Evolutionary conservation across 2,329 filamentous ascomycete genomes (phyloP), one percentile per base, ranked within the genome.

Genomic region (Aspergillus clavatus): DNA sequence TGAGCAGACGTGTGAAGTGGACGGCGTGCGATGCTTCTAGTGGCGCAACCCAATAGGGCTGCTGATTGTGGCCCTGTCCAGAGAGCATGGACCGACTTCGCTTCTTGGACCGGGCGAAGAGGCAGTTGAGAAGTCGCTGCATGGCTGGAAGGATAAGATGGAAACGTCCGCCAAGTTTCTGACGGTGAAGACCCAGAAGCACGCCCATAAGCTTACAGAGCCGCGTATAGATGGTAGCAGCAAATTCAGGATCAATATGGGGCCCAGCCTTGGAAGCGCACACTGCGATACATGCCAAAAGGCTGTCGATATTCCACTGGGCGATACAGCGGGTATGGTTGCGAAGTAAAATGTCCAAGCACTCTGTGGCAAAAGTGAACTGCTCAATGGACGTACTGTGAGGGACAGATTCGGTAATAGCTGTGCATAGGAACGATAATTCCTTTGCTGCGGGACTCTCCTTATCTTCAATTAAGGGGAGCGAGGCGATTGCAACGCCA

Each of bases 141-240:
- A 84, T 70, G 10, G 77, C 66, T 0, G 73, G 71, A 5, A 82
- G 63, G 12, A 84, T 63, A 8, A 84, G 67, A 55, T 84, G 80
- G 63, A 78, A 78, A 19, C 81, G 78, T 6, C 80, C 80, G 27
- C 77, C 76, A 7, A 84, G 67, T 33, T 79, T 77, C 12, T 75
- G 68, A 18, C 80, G 75, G 54, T 83, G 76, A 10, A 81, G 70
- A n/a, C 75, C 68, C 6, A 84, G 63, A 6, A 83, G 61, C 0
- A 73, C 62, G 7, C 74, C 74, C 44, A 77, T 65, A 7, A 81
- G 67, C 27, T 73, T 66, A 58, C 79, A 82, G 7, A 82, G 64
- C 33, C 77, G 74, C 4, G 70, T 67, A 63, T 73, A 82, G 37
- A 82, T 68, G 1, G 68, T 62, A 1, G 69, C 58, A 6, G 68